Evolutionary conservation across 345 rosid species (phyloP).

Genomic region (Ceriops zippeliana): DNA sequence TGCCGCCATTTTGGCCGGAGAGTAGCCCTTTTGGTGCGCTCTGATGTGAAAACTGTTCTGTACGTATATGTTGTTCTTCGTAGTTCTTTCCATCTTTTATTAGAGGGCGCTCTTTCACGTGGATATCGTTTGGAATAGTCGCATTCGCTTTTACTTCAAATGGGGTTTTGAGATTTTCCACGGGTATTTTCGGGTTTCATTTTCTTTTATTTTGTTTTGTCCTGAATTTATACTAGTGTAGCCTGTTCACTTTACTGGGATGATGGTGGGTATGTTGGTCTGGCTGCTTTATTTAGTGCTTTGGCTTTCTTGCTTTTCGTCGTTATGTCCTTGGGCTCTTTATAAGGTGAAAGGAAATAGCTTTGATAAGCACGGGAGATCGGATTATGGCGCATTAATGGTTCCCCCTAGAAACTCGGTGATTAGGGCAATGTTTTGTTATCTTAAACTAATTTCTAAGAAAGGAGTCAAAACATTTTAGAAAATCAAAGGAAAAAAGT

Average conservation of each 20-base stretch:
- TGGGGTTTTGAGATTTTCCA: slow-evolving; percentile 5
- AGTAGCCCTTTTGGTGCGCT: not conserved
- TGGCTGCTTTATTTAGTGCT: not conserved
- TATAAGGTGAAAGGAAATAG: not conserved
- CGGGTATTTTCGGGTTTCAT: not conserved
- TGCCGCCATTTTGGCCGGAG: not conserved
- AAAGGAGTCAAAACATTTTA: too few species aligned
- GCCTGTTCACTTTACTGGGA: not conserved
- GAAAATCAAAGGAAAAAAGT: not conserved
- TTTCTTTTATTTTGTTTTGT: not conserved
- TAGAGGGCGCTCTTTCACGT: not conserved
- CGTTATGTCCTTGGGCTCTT: not conserved
- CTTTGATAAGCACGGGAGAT: not conserved
- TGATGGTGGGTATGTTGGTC: not conserved
- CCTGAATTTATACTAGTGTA: not conserved
- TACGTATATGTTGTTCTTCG: not conserved
- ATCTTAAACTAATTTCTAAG: too few species aligned
- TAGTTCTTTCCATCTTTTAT: too few species aligned
- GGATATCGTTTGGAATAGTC: slow-evolving; percentile 9
- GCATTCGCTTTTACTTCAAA: slow-evolving; percentile 1
- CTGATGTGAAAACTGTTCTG: not conserved
- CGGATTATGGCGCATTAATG: too few species aligned
- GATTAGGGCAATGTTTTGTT: not conserved
- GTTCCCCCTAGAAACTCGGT: not conserved
- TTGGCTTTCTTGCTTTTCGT: slow-evolving; percentile 2